Evolutionary conservation across 352 stramenopile genomes (phyloP).

Genomic region (Pythium pyrilobum): DNA sequence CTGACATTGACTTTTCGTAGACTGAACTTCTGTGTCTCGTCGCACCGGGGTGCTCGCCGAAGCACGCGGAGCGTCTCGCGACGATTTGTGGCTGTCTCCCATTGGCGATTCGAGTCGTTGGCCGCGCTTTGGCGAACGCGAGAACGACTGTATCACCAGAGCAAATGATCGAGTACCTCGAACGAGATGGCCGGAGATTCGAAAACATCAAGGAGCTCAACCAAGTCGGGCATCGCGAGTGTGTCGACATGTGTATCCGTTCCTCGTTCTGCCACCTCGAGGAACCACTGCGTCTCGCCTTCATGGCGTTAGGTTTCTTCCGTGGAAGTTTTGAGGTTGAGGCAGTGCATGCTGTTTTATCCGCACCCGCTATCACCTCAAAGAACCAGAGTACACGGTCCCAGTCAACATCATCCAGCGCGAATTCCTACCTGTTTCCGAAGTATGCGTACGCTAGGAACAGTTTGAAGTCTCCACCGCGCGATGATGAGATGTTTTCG

Average conservation of each 20-base stretch:
- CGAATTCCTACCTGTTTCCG: conserved; percentile 29
- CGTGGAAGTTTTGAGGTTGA: conserved; percentile 69
- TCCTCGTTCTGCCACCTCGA: conserved; percentile 79
- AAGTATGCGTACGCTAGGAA: conserved; percentile 43
- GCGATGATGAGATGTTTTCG: conserved; percentile 50
- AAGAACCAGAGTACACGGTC: conserved; percentile 3
- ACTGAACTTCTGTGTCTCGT: conserved; percentile 66
- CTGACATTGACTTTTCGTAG: conserved; percentile 19
- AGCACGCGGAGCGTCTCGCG: conserved; percentile 54
- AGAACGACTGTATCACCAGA: conserved; percentile 66
- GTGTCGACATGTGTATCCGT: conserved; percentile 72
- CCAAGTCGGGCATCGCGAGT: conserved; percentile 72
- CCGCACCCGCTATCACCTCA: conserved; percentile 29
- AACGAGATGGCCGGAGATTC: conserved; percentile 63
- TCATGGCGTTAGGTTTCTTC: conserved; percentile 83
- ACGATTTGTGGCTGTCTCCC: conserved; percentile 74
- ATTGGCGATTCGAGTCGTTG: conserved; percentile 77
- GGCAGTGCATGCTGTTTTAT: conserved; percentile 64
- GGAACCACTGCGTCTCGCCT: conserved; percentile 59
- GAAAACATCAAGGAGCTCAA: conserved; percentile 73
- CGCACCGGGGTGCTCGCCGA: conserved; percentile 51
- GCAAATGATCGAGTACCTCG: conserved; percentile 77
- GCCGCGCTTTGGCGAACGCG: conserved; percentile 69
- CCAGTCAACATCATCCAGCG: conserved; percentile 21
- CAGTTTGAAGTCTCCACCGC: conserved; percentile 1